phyloP scores from a whole-genome alignment of 225 moss, liverwort and hornwort genomes.

The Bryoerythrophyllum caledonicum region DNA sequence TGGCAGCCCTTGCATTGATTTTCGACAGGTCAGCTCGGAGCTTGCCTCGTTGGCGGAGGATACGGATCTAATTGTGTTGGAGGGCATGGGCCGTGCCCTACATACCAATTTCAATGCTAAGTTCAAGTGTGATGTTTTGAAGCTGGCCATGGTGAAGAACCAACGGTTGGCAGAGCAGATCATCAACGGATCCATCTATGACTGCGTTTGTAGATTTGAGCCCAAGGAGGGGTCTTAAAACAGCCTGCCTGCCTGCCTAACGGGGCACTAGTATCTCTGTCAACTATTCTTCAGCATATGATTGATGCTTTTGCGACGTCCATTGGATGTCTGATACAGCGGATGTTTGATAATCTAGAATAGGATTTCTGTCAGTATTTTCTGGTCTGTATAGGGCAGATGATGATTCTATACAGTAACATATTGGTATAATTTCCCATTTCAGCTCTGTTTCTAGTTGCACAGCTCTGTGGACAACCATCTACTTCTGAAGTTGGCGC shows the following conservation, averaged over 20 bases:
- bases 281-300: slow-evolving; percentile 8
- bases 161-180: slow-evolving; percentile 90
- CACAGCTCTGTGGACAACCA: background rate
- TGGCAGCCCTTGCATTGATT: slow-evolving; percentile 97
- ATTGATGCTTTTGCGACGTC: slow-evolving; percentile 14
- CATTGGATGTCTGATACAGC: slow-evolving; percentile 21
- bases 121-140: slow-evolving; percentile 92
- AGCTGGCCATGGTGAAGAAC: slow-evolving; percentile 99
- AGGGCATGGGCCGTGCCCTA: slow-evolving; percentile 96
- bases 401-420: slow-evolving; percentile 17
- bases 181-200: slow-evolving; percentile 82
- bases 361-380: background rate
- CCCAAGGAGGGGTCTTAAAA: slow-evolving; percentile 26
- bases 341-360: slow-evolving; percentile 12
- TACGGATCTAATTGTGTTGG: slow-evolving; percentile 86
- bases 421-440: slow-evolving; percentile 13
- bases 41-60: slow-evolving; percentile 85
- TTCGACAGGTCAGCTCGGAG: slow-evolving; percentile 97
- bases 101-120: slow-evolving; percentile 91
- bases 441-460: slow-evolving; percentile 9
- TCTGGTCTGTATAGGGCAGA: slow-evolving; percentile 7
- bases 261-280: background rate
- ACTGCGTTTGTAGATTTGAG: slow-evolving; percentile 94
- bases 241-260: background rate
- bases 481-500: background rate